Base-by-base conservation (phyloP, 2,329 filamentous ascomycete species). In the Cercospora janseana region DNA sequence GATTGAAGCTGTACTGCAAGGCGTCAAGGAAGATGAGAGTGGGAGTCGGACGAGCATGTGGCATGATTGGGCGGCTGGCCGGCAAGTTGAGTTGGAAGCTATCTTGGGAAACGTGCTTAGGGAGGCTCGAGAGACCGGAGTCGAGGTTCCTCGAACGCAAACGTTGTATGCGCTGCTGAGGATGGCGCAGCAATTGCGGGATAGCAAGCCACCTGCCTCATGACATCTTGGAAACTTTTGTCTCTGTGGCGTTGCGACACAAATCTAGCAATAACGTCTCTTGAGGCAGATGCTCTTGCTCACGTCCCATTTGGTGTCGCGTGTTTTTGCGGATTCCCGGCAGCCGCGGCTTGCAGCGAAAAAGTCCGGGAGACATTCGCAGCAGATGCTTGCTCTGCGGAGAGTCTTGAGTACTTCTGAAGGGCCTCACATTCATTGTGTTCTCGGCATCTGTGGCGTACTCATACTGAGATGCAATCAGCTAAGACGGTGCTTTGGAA, bases 91-190 rank as follows among this genome's bases (percentile, higher is more conserved):
- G 71, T 65, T 87, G 41, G 85, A 88, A 68, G 84, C 85, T 31
- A 86, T 88, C 29, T 64, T 88, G 23, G 84, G 85, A 1, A 87
- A 87, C 63, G 82, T 85, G 1, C 78, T 87, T 16, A 71, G 81
- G 56, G 80, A 85, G 42, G 84, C 84, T 9, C 71, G 80, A 56
- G 75, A 74, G 46, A 75, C 75, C 34, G 83, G 83, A 0, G 77
- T 83, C 6, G 79, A 83, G 60, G 78, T 86, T 77, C 82, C 82
- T 8, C 71, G 81, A 63, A 62, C 87, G 69, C 82, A 86, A 71
- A 85, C 69, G 18, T 56, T 86, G 54, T 87, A 87, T 71, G 83
- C 83, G 21, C 63, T 87, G 58, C 64, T 87, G 55, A 76, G 76
- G 65, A 84, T 80, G 64, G 77, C 79, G 60, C 81, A 85, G 72